Conservation (phyloP, 371 early-diverging fungal genomes). For the Apophysomyces variabilis region DNA sequence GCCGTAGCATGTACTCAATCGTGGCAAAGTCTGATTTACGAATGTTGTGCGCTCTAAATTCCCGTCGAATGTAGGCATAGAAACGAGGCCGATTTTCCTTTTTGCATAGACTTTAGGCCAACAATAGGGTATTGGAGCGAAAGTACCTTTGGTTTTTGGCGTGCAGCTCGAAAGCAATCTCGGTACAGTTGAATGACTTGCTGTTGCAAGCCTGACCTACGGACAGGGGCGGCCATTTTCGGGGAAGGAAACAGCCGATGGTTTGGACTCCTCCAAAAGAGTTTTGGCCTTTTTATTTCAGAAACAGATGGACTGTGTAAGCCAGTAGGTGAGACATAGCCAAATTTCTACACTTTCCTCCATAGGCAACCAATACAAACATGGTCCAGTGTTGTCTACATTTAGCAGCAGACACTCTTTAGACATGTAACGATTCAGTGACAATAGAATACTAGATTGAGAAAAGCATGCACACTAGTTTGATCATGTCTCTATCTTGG, state of each 20-base stretch:
- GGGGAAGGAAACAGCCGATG: background rate
- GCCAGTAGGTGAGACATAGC: too few species aligned
- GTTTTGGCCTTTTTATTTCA: too few species aligned
- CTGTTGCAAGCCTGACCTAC: constrained; percentile 65
- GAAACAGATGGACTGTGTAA: too few species aligned
- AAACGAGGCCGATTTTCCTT: constrained; percentile 62
- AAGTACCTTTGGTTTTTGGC: constrained; percentile 58
- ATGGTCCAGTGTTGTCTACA: too few species aligned
- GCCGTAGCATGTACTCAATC: constrained; percentile 67
- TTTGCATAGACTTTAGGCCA: background rate
- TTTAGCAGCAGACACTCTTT: too few species aligned
- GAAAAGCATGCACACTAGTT: too few species aligned
- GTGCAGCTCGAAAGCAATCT: constrained; percentile 62
- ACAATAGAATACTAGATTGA: too few species aligned
- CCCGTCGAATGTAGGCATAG: constrained; percentile 63
- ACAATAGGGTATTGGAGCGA: constrained; percentile 3
- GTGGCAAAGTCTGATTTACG: constrained; percentile 66
- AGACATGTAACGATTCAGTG: too few species aligned
- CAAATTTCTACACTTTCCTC: too few species aligned
- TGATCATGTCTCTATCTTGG: too few species aligned
- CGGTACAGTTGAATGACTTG: constrained; percentile 63
- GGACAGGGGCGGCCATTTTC: constrained; percentile 40
- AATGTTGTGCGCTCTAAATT: constrained; percentile 59
- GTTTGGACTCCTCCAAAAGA: too few species aligned
- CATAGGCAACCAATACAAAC: too few species aligned